phyloP scores from a whole-genome alignment of 2,329 filamentous ascomycete genomes.

The Pseudogymnoascus sp. region DNA sequence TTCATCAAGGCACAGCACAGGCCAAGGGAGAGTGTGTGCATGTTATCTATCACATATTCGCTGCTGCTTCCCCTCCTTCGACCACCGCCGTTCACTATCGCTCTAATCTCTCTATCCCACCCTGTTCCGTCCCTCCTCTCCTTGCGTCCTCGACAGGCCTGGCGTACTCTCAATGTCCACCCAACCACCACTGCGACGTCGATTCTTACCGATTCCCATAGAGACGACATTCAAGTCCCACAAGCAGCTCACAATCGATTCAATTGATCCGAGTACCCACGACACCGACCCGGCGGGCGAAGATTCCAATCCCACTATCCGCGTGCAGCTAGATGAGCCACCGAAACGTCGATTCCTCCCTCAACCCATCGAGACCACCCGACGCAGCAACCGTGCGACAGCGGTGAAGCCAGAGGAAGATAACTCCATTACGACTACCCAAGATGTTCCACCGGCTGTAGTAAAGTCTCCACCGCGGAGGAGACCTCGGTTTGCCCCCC shows the following conservation, averaged over 20 bases:
- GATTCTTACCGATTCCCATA: slow-evolving; percentile 62
- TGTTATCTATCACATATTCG: neutral
- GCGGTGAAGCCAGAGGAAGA: slow-evolving; percentile 48
- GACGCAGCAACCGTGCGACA: slow-evolving; percentile 47
- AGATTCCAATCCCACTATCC: neutral
- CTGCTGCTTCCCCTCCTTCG: neutral
- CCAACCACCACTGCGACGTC: slow-evolving; percentile 30
- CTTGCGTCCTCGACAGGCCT: neutral
- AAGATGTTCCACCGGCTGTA: slow-evolving; percentile 35
- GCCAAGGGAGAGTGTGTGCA: neutral
- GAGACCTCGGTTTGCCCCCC: slow-evolving; percentile 59
- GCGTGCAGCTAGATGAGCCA: slow-evolving; percentile 26
- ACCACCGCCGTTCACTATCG: neutral
- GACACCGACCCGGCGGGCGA: slow-evolving; percentile 16
- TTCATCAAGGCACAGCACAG: neutral
- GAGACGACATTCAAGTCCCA: slow-evolving; percentile 57
- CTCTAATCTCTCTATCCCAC: neutral
- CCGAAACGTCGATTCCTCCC: slow-evolving; percentile 56
- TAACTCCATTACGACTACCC: slow-evolving; percentile 47
- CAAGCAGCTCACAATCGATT: neutral
- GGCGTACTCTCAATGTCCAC: slow-evolving; percentile 8
- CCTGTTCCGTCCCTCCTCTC: neutral
- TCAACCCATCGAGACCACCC: slow-evolving; percentile 65
- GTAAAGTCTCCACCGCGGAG: slow-evolving; percentile 25
- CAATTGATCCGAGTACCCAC: slow-evolving; percentile 10